phyloP scores from a whole-genome alignment of 768 basidiomycete species.

The Hygrophorus pudorinus region DNA sequence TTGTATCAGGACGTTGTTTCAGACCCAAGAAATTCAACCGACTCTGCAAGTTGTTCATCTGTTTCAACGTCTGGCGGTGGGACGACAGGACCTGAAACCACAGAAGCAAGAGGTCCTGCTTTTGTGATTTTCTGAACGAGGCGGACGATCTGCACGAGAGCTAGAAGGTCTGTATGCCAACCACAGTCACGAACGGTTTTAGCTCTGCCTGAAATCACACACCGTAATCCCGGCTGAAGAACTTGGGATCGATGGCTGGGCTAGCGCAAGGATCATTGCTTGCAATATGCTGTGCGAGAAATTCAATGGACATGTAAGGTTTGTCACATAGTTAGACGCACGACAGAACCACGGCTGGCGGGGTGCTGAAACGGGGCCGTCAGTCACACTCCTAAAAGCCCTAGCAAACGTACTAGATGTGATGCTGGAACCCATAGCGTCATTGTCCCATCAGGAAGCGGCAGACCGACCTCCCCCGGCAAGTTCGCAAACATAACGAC shows the following conservation, averaged over 20 bases:
- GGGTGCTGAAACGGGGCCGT: background rate
- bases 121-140: slow-evolving; percentile 1
- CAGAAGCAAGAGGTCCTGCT: slow-evolving; percentile 2
- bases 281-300: slow-evolving; percentile 12
- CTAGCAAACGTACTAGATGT: background rate
- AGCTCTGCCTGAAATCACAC: background rate
- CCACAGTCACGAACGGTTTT: slow-evolving; percentile 1
- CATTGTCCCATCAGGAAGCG: slow-evolving; percentile 2
- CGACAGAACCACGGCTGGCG: slow-evolving; percentile 3
- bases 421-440: slow-evolving; percentile 1
- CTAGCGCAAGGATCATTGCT: slow-evolving; percentile 12
- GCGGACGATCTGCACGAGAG: background rate
- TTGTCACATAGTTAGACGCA: background rate
- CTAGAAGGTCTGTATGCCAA: background rate
- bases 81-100: background rate
- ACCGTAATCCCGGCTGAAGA: slow-evolving; percentile 11
- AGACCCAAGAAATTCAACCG: background rate
- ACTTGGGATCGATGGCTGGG: slow-evolving; percentile 12
- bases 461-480: slow-evolving; percentile 1
- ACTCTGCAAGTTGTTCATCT: slow-evolving; percentile 12
- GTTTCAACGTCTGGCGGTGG: slow-evolving; percentile 1
- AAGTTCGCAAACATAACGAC: slow-evolving; percentile 3
- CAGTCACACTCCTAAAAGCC: background rate
- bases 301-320: slow-evolving; percentile 4
- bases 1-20: background rate